phyloP scores from a whole-genome alignment of 2,329 filamentous ascomycete species.

The Bisporella sp. region DNA sequence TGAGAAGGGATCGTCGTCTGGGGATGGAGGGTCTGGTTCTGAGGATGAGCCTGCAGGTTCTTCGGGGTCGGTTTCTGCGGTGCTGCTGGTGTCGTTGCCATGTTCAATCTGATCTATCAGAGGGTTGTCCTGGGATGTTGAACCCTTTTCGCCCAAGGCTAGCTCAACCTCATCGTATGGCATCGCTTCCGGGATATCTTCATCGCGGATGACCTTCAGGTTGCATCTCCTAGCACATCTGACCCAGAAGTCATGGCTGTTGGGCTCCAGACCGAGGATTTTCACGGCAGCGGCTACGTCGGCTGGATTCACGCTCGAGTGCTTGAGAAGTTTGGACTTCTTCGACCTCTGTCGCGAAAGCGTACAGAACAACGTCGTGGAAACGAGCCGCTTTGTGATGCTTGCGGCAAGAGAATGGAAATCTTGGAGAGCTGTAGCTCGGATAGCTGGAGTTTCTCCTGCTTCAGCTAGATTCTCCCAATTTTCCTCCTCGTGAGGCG shows the following conservation, averaged over 20 bases:
- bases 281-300: constrained; percentile 46
- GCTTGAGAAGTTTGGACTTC: constrained; percentile 23
- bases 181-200: constrained; percentile 12
- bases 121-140: too few species aligned
- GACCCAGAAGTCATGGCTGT: constrained; percentile 43
- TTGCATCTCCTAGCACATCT: constrained; percentile 42
- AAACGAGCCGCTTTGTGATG: constrained; percentile 63
- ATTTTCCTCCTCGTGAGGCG: constrained; percentile 51
- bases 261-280: constrained; percentile 41
- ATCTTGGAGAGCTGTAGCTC: constrained; percentile 68
- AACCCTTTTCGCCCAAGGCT: constrained; percentile 7
- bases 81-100: too few species aligned
- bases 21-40: not conserved
- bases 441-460: constrained; percentile 57
- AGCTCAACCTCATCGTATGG: constrained; percentile 30
- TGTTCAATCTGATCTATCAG: too few species aligned
- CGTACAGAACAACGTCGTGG: constrained; percentile 63
- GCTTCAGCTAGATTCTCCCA: constrained; percentile 55
- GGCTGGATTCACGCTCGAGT: constrained; percentile 18
- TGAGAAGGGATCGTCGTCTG: not conserved
- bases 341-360: constrained; percentile 56
- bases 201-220: constrained; percentile 37
- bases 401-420: constrained; percentile 63
- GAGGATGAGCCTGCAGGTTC: constrained; percentile 1
- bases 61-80: not conserved